A percentile compares a stretch with the other conserved stretches of the same genome.
These are phyloP conservation scores for Pseudophaeomoniella oleicola DNA, from an alignment of 2,329 filamentous ascomycete genomes.

Conservation along the genomic window DNA sequence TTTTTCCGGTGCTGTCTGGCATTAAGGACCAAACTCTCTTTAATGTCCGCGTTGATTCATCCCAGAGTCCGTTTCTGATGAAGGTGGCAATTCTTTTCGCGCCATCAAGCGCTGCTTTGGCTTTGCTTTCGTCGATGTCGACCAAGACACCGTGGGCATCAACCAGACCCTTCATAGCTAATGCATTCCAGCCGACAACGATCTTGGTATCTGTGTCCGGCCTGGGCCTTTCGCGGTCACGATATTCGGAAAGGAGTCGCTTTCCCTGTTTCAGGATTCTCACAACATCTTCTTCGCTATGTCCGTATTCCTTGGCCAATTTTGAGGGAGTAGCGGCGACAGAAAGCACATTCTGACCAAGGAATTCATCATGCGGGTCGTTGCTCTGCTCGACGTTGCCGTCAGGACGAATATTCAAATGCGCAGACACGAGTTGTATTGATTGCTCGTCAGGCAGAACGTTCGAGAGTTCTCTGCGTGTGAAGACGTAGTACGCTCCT, in stretches of 20 bases:
- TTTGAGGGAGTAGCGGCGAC: slow-evolving; percentile 53
- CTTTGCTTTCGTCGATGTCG: slow-evolving; percentile 40
- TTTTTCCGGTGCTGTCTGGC: slow-evolving; percentile 1
- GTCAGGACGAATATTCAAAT: slow-evolving; percentile 71
- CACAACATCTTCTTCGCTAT: slow-evolving; percentile 54
- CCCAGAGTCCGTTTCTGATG: slow-evolving; percentile 60
- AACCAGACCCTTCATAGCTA: slow-evolving; percentile 72
- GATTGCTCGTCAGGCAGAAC: slow-evolving; percentile 52
- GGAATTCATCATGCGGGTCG: slow-evolving; percentile 85
- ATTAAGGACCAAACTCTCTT: slow-evolving; percentile 33
- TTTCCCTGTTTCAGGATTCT: slow-evolving; percentile 53
- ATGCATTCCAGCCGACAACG: slow-evolving; percentile 73
- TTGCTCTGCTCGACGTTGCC: slow-evolving; percentile 74
- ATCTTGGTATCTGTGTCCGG: slow-evolving; percentile 81
- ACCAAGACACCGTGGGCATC: slow-evolving; percentile 57
- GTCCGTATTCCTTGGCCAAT: slow-evolving; percentile 60
- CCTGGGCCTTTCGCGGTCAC: slow-evolving; percentile 58
- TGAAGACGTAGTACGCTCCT: slow-evolving; percentile 93
- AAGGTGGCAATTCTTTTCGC: slow-evolving; percentile 59
- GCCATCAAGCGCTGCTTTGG: slow-evolving; percentile 45
- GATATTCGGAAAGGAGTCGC: slow-evolving; percentile 52
- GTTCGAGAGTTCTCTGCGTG: slow-evolving; percentile 66
- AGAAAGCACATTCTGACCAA: slow-evolving; percentile 79
- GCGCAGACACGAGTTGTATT: slow-evolving; percentile 59
- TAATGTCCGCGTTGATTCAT: slow-evolving; percentile 45